These are phyloP conservation scores for Vitis hybrid DNA, from an alignment of 177 flowering plant species.

Conservation along the genomic window DNA sequence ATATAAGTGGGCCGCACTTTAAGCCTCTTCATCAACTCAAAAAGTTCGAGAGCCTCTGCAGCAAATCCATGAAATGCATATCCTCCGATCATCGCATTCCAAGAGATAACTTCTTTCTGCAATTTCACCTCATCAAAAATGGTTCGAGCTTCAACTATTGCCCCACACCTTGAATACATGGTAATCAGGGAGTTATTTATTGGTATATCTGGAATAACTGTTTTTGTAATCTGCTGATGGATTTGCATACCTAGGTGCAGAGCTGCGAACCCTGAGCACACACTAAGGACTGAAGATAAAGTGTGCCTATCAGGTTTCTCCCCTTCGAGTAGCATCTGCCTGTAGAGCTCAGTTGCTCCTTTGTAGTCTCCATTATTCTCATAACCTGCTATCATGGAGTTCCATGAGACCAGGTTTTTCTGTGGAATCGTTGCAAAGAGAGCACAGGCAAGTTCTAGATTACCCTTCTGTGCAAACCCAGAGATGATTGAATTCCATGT, in stretches of 20 bases:
- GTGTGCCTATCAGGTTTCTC: conserved; percentile 56
- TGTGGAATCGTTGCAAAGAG: conserved; percentile 45
- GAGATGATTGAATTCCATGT: conserved; percentile 64
- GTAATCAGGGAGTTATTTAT: conserved; percentile 55
- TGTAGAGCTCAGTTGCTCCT: conserved; percentile 39
- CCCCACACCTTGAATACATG: conserved; percentile 68
- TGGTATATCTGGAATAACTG: conserved; percentile 45
- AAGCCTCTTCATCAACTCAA: conserved; percentile 40
- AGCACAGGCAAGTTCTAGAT: conserved; percentile 35
- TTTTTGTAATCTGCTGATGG: conserved; percentile 49
- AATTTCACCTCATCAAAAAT: conserved; percentile 47
- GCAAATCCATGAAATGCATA: conserved; percentile 66
- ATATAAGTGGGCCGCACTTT: conserved; percentile 49
- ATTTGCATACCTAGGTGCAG: conserved; percentile 53
- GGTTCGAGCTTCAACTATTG: conserved; percentile 34
- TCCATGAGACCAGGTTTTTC: conserved; percentile 61
- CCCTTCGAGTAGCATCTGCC: conserved; percentile 42
- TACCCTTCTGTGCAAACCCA: conserved; percentile 45
- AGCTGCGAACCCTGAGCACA: conserved; percentile 43
- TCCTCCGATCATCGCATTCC: conserved; percentile 74
- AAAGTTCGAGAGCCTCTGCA: conserved; percentile 47
- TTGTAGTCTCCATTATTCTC: conserved; percentile 45
- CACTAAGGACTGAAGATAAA: conserved; percentile 51
- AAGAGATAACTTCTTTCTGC: conserved; percentile 52
- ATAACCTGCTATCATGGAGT: conserved; percentile 55